phyloP scores from a whole-genome alignment of 306 rosid genomes.

The Vicia sativa region DNA sequence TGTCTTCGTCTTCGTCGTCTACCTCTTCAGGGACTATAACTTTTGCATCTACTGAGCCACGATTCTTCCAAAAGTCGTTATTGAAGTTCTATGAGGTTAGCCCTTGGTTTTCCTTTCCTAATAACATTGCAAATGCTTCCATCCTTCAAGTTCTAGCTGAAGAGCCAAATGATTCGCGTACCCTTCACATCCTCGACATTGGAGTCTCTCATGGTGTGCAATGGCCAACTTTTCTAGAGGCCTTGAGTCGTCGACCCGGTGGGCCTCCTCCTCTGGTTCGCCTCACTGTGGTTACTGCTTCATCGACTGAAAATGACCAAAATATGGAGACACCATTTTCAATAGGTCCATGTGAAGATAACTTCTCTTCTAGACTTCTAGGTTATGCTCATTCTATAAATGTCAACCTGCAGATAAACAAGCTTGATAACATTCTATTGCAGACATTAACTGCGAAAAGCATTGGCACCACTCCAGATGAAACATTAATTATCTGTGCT shows the following conservation, averaged over 20 bases:
- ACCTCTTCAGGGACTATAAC: conserved; percentile 46
- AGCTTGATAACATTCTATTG: conserved; percentile 58
- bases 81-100: conserved; percentile 86
- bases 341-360: conserved; percentile 78
- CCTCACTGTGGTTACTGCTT: conserved; percentile 67
- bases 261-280: conserved; percentile 87
- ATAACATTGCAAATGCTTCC: conserved; percentile 76
- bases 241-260: conserved; percentile 72
- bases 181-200: conserved; percentile 83
- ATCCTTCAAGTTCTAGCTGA: conserved; percentile 76
- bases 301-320: conserved; percentile 45
- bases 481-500: conserved; percentile 69
- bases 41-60: conserved; percentile 67
- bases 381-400: conserved; percentile 67
- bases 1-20: conserved; percentile 51
- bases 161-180: conserved; percentile 41
- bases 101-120: conserved; percentile 92
- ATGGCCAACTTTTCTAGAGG: conserved; percentile 92
- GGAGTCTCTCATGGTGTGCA: conserved; percentile 94
- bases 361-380: conserved; percentile 64
- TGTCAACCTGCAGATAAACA: conserved; percentile 70
- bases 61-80: conserved; percentile 68
- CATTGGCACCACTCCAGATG: conserved; percentile 52
- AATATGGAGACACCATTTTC: conserved; percentile 63
- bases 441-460: conserved; percentile 48